Conservation (phyloP, 2,329 filamentous ascomycete species). For the Diaporthe ilicicola region DNA sequence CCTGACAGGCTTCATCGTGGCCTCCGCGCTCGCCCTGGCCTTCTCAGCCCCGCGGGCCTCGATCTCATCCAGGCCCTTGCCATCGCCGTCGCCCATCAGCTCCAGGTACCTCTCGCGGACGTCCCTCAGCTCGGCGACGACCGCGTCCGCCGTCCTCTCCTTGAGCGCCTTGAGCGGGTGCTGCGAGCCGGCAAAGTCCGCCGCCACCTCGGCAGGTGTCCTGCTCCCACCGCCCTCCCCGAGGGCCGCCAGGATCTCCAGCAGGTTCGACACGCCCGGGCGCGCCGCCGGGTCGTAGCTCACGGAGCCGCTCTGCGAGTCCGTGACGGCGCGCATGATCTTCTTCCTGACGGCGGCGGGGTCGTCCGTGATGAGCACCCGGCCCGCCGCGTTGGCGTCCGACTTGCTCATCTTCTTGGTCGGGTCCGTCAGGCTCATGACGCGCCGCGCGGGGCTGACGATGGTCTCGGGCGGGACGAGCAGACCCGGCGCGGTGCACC, state of each 20-base stretch:
- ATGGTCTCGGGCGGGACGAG: slow-evolving; percentile 75
- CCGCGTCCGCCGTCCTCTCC: slow-evolving; percentile 65
- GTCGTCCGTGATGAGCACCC: slow-evolving; percentile 83
- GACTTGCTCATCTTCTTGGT: slow-evolving; percentile 95
- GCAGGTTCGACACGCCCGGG: slow-evolving; percentile 87
- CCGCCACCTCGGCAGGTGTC: slow-evolving; percentile 51
- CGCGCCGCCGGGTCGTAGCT: slow-evolving; percentile 75
- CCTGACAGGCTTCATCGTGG: slow-evolving; percentile 63
- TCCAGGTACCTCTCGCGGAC: slow-evolving; percentile 60
- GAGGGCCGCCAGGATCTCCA: slow-evolving; percentile 81
- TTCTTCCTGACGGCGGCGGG: slow-evolving; percentile 72
- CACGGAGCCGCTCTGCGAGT: slow-evolving; percentile 67
- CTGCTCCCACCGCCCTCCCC: slow-evolving; percentile 40
- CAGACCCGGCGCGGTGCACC: slow-evolving; percentile 50
- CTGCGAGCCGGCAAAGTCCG: slow-evolving; percentile 47
- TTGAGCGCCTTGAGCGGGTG: slow-evolving; percentile 48
- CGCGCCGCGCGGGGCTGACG: slow-evolving; percentile 79
- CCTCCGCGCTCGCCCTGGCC: slow-evolving; percentile 68
- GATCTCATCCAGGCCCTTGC: slow-evolving; percentile 63
- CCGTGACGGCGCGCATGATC: slow-evolving; percentile 78
- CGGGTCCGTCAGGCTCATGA: slow-evolving; percentile 89
- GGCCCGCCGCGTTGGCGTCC: slow-evolving; percentile 72
- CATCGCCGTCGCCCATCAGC: slow-evolving; percentile 46
- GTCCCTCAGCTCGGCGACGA: slow-evolving; percentile 59
- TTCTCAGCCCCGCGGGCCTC: slow-evolving; percentile 65